Conservation (phyloP, 495 filamentous ascomycete species). For the Terfezia claveryi region DNA sequence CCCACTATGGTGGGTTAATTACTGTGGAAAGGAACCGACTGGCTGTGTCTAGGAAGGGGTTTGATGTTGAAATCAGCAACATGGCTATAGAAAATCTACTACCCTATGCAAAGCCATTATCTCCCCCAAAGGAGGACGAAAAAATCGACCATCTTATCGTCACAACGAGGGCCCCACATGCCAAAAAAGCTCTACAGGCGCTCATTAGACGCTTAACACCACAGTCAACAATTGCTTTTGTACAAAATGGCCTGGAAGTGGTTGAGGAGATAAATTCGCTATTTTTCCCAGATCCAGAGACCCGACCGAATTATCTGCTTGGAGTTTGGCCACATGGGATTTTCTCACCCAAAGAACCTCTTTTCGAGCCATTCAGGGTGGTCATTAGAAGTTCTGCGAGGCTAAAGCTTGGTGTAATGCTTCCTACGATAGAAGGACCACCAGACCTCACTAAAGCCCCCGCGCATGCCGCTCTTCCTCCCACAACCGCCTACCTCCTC, state of each 20-base stretch:
- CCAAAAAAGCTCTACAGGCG: conserved; percentile 30
- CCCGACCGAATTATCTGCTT: conserved; percentile 52
- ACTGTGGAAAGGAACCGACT: conserved; percentile 16
- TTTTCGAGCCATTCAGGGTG: conserved; percentile 33
- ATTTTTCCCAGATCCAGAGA: conserved; percentile 40
- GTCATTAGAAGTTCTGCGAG: conserved; percentile 41
- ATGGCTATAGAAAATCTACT: conserved; percentile 7
- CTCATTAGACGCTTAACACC: conserved; percentile 45
- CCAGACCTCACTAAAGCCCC: conserved; percentile 11
- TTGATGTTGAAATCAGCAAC: conserved; percentile 29
- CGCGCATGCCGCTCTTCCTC: conserved; percentile 14
- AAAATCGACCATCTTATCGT: conserved; percentile 60
- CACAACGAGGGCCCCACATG: conserved; percentile 36
- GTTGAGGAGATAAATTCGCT: conserved; percentile 46
- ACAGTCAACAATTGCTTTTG: conserved; percentile 52
- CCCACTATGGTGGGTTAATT: neutral
- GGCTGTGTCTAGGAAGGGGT: conserved; percentile 22
- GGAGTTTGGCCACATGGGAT: conserved; percentile 49
- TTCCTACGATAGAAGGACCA: conserved; percentile 3
- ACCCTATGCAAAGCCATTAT: conserved; percentile 6
- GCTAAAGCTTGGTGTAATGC: conserved; percentile 35
- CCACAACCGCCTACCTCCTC: conserved; percentile 20
- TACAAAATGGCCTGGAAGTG: conserved; percentile 67
- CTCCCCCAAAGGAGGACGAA: conserved; percentile 16
- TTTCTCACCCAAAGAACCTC: conserved; percentile 16